These are phyloP conservation scores for Oryza brachyantha DNA, from an alignment of 176 grass and related monocot species.

Conservation along the genomic window DNA sequence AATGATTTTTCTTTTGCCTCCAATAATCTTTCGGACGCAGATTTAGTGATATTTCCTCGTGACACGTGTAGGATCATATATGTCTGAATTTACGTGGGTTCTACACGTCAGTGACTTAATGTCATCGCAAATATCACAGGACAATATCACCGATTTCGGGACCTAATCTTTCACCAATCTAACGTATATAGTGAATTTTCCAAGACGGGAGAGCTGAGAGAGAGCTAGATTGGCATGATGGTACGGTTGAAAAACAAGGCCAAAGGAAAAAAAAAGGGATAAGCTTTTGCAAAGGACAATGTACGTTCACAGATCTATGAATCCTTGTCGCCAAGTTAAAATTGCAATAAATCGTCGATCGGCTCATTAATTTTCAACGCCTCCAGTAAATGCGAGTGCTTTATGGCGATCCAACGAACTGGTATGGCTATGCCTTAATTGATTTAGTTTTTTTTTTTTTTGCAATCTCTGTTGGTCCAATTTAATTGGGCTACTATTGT, in stretches of 20 bases:
- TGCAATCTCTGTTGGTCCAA: neutral
- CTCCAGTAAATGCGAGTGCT: neutral
- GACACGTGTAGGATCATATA: too few species aligned
- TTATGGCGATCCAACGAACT: constrained; percentile 31
- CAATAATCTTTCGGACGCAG: too few species aligned
- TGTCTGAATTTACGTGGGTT: too few species aligned
- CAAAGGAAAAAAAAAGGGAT: too few species aligned
- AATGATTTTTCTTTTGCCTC: too few species aligned
- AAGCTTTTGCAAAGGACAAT: neutral
- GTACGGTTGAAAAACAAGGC: constrained; percentile 6
- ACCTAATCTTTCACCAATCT: too few species aligned
- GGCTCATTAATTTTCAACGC: constrained; percentile 3
- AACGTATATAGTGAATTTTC: neutral
- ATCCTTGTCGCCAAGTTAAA: constrained; percentile 17
- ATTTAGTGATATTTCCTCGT: too few species aligned
- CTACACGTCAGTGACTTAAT: too few species aligned
- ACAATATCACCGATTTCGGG: too few species aligned
- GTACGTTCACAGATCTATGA: neutral
- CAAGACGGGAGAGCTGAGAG: constrained; percentile 12
- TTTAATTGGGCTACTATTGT: neutral
- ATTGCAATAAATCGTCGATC: neutral
- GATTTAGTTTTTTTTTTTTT: neutral
- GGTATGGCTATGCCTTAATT: neutral
- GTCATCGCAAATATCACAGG: too few species aligned
- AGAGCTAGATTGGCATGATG: neutral